Evolutionary conservation across 805 yeast species (phyloP).

Genomic region (Yarrowia osloensis): DNA sequence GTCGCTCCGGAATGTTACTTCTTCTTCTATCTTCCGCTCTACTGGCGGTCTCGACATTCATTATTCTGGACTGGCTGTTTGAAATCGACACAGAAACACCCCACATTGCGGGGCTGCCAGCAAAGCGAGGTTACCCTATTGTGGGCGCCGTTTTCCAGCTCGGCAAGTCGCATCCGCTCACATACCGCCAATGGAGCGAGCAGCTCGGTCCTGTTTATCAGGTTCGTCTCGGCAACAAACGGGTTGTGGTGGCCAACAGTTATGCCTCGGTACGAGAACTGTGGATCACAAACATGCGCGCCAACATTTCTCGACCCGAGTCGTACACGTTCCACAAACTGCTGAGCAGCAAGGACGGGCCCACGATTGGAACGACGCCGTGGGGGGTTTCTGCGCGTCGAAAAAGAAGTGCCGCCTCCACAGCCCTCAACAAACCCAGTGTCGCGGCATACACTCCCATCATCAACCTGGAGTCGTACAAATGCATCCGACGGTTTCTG

Average conservation of each 20-base stretch:
- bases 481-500: conserved; percentile 41
- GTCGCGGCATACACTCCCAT: conserved; percentile 43
- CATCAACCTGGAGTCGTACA: conserved; percentile 44
- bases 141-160: conserved; percentile 55
- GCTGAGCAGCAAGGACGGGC: conserved; percentile 50
- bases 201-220: conserved; percentile 55
- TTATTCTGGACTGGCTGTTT: conserved; percentile 31
- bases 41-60: neutral
- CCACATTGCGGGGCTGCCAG: conserved; percentile 44
- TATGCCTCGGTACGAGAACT: conserved; percentile 55
- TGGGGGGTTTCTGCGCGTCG: conserved; percentile 46
- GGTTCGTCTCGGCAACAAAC: conserved; percentile 57
- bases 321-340: conserved; percentile 68
- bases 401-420: conserved; percentile 46
- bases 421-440: conserved; percentile 46
- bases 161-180: conserved; percentile 52
- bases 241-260: conserved; percentile 68
- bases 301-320: conserved; percentile 67
- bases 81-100: conserved; percentile 33
- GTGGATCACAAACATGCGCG: conserved; percentile 54
- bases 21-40: neutral
- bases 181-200: conserved; percentile 51
- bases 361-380: conserved; percentile 50
- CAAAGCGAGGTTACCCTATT: conserved; percentile 52
- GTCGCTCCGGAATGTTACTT: conserved; percentile 10